Evolutionary conservation across 305 asterid genomes (phyloP), one percentile per base, ranked within the genome.

Genomic region (Plantago lanceolata): DNA sequence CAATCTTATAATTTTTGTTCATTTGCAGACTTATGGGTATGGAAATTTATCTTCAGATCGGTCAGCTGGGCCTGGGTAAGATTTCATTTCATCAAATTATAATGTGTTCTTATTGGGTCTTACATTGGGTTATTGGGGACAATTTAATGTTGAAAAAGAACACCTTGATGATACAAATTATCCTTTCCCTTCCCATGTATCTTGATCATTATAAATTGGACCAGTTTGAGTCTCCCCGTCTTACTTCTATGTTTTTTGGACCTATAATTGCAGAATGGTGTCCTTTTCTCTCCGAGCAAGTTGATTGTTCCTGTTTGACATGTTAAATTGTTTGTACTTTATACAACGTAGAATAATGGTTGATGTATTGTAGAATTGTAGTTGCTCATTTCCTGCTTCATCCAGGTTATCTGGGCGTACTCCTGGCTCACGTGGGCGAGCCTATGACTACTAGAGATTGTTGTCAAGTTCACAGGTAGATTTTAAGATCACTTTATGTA

Each of bases 321-420:
- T 69, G 68, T 74, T 58, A 68, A 45, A 37, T 64, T n/a, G 20
- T 59, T n/a, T n/a, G n/a, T n/a, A n/a, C n/a, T 47, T 54, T 57
- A 58, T 68, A 63, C 57, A 15, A 63, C 43, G 21, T 26, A 26
- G 51, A 57, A 45, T 44, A 61, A 33, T 52, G 9, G 31, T 20
- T 44, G 20, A 35, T 37, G 43, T 33, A 28, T 62, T 65, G 19
- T 55, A 21, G 43, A 26, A 28, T 62, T 65, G 19, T 55, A 21
- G 70, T 72, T 71, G 71, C 73, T 82, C 76, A 77, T 66, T 50
- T 59, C 72, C 72, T 66, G 76, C 77, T 80, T 70, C 71, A 67
- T 11, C 81, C 88, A 92, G 96, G 89, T 82, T 78, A 70, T 84
- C 93, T 19, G 95, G 90, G 66, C 95, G 89, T 77, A 81, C 76